A percentile compares a stretch with the other conserved stretches of the same genome.
phyloP scores from a whole-genome alignment of 2,329 filamentous ascomycete species.

The Aspergillus neotritici region DNA sequence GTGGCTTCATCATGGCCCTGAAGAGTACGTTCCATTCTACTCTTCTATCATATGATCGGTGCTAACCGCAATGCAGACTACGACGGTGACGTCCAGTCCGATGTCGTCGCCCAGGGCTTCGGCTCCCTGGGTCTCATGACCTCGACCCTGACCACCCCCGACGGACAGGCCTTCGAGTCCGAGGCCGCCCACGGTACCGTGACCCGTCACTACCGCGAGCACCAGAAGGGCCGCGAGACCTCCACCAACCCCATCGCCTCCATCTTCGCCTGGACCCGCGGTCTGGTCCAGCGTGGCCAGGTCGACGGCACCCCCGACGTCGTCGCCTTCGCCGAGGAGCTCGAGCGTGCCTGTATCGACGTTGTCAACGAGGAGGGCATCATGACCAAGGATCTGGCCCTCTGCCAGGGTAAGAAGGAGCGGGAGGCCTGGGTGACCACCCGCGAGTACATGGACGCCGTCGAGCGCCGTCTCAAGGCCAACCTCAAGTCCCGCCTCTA shows the following conservation, averaged over 20 bases:
- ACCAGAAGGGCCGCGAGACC: slow-evolving; percentile 96
- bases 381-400: slow-evolving; percentile 99
- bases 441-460: slow-evolving; percentile 82
- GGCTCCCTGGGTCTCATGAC: slow-evolving; percentile 98
- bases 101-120: slow-evolving; percentile 97
- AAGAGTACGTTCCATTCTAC: slow-evolving; percentile 66
- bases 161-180: slow-evolving; percentile 94
- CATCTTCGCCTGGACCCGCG: slow-evolving; percentile 98
- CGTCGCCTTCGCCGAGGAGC: slow-evolving; percentile 79
- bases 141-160: slow-evolving; percentile 91
- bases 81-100: slow-evolving; percentile 97
- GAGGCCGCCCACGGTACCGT: slow-evolving; percentile 98
- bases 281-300: slow-evolving; percentile 85
- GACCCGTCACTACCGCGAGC: slow-evolving; percentile 95
- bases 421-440: slow-evolving; percentile 87
- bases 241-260: slow-evolving; percentile 98
- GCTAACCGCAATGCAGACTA: too few species aligned
- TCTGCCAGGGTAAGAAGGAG: slow-evolving; percentile 83
- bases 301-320: slow-evolving; percentile 91
- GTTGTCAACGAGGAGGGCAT: slow-evolving; percentile 89
- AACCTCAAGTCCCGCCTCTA: slow-evolving; percentile 49
- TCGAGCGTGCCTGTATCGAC: slow-evolving; percentile 91
- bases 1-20: slow-evolving; percentile 93
- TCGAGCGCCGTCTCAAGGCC: slow-evolving; percentile 81
- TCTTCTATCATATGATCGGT: too few species aligned